Percentiles rank a stretch among this genome's conserved stretches.
Evolutionary conservation across 495 filamentous ascomycete genomes (phyloP).

Genomic region (Penicillium pancosmium): DNA sequence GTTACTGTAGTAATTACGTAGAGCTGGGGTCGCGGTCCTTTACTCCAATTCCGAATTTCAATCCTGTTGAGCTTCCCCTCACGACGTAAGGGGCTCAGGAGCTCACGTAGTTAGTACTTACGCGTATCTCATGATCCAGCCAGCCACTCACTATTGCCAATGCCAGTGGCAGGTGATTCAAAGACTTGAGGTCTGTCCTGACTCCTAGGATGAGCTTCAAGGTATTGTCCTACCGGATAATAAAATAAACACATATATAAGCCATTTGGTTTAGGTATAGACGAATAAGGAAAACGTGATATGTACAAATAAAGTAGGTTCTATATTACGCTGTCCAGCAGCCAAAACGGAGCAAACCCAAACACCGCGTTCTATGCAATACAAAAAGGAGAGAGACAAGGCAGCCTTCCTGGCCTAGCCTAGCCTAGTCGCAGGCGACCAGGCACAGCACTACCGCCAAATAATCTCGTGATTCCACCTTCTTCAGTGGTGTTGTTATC

Average conservation of each 20-base stretch:
- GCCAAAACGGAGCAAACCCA: constrained; percentile 26
- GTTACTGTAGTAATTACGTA: background rate
- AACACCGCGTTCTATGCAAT: constrained; percentile 27
- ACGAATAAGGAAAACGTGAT: constrained; percentile 6
- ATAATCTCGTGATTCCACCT: constrained; percentile 50
- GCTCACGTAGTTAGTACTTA: background rate
- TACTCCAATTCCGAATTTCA: background rate
- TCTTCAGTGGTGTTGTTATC: constrained; percentile 41
- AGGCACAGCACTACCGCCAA: constrained; percentile 57
- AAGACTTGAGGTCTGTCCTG: too few species aligned
- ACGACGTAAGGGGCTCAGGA: background rate
- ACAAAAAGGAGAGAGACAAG: background rate
- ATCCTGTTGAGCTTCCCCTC: background rate
- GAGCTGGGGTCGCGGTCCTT: background rate
- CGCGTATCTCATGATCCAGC: too few species aligned
- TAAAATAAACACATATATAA: background rate
- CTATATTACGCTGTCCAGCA: constrained; percentile 35
- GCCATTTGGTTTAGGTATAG: background rate
- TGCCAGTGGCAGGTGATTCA: background rate
- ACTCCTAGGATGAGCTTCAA: too few species aligned
- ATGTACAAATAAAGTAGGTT: constrained; percentile 23
- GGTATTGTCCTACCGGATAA: too few species aligned
- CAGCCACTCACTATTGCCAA: background rate
- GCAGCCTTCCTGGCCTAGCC: constrained; percentile 30
- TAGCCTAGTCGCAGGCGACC: constrained; percentile 46